These are phyloP conservation scores for Pseudogymnoascus sp. DNA, from an alignment of 2,329 filamentous ascomycete genomes.

Conservation along the genomic window DNA sequence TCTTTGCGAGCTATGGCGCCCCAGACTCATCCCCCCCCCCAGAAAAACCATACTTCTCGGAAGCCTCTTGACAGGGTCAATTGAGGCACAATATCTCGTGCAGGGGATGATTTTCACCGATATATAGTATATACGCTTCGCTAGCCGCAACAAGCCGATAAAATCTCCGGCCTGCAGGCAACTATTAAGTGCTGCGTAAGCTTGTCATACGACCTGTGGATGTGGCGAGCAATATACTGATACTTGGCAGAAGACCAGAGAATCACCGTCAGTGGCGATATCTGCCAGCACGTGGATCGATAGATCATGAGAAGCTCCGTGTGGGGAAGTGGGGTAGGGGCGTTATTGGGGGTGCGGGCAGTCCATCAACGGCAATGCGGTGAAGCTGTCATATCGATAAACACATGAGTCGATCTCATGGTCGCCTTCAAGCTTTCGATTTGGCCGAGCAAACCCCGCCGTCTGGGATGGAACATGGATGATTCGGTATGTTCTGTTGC, in stretches of 20 bases:
- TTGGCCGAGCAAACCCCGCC: not conserved
- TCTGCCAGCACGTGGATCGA: not conserved
- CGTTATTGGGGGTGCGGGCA: not conserved
- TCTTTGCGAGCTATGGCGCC: not conserved
- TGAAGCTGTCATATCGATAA: slow-evolving; percentile 2
- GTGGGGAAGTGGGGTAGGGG: not conserved
- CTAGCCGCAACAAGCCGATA: slow-evolving; percentile 10
- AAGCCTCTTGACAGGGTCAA: slow-evolving; percentile 1
- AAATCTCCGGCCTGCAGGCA: slow-evolving; percentile 6
- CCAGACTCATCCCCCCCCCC: not conserved
- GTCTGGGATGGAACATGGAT: not conserved
- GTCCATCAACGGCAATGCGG: not conserved
- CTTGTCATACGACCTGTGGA: slow-evolving; percentile 4
- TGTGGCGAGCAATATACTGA: slow-evolving; percentile 8
- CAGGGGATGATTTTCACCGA: not conserved
- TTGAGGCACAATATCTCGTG: slow-evolving; percentile 5
- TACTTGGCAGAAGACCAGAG: not conserved
- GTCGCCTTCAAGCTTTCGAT: not conserved
- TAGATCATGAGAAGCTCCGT: not conserved
- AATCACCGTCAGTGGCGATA: not conserved
- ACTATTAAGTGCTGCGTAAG: not conserved
- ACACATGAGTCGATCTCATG: not conserved
- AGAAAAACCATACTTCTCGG: not conserved
- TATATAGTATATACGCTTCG: slow-evolving; percentile 1
- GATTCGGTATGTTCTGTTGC: not conserved